Conservation (phyloP, 176 grass and related monocot genomes). For the Melocanna baccifera region DNA sequence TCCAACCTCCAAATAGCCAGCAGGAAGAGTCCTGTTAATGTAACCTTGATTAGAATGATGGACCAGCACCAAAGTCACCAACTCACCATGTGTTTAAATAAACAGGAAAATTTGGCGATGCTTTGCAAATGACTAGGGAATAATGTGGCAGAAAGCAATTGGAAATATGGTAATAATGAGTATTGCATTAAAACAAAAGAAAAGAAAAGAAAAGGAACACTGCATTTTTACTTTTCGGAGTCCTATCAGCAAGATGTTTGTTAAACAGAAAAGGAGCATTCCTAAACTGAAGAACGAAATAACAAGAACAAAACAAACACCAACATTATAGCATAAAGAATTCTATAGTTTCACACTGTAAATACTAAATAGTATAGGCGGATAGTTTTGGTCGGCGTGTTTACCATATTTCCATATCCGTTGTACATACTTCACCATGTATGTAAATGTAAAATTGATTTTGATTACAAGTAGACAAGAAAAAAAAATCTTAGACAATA, state of each 20-base stretch:
- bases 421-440: neutral
- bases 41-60: constrained; percentile 20
- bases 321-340: neutral
- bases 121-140: neutral
- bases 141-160: neutral
- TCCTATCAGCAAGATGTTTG: neutral
- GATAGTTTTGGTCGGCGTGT: neutral
- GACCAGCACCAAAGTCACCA: neutral
- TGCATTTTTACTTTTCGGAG: neutral
- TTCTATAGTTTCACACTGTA: neutral
- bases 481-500: neutral
- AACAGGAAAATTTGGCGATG: neutral
- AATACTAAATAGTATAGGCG: neutral
- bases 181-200: neutral
- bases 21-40: constrained; percentile 84
- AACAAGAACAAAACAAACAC: neutral
- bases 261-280: neutral
- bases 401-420: neutral
- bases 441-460: neutral
- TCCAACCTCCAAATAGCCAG: constrained; percentile 95
- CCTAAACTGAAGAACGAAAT: neutral
- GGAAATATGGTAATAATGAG: neutral
- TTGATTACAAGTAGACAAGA: neutral
- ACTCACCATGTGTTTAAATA: neutral
- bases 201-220: neutral